Evolutionary conservation across 1,284 basidiomycete species (phyloP).

Genomic region (Malassezia dermatis): DNA sequence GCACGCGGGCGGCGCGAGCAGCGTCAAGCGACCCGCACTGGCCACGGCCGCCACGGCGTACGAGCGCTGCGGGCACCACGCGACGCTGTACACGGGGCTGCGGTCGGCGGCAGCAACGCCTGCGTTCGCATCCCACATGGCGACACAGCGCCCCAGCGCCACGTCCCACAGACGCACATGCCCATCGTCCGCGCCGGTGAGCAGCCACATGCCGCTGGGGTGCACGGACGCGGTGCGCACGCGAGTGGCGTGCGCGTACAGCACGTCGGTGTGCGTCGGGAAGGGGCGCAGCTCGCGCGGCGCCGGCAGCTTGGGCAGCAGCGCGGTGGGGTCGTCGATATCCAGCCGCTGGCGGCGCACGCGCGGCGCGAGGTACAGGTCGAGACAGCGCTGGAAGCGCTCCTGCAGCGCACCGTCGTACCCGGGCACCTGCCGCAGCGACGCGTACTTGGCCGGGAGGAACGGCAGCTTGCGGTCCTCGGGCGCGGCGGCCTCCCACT

Average conservation of each 20-base stretch:
- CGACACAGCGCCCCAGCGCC: constrained; percentile 79
- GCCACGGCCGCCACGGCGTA: constrained; percentile 70
- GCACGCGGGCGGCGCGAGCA: constrained; percentile 62
- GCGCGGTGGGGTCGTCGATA: constrained; percentile 59
- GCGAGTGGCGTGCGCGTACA: constrained; percentile 60
- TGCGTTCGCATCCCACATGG: constrained; percentile 65
- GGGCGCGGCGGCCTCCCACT: constrained; percentile 74
- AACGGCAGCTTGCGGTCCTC: constrained; percentile 86
- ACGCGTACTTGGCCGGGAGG: constrained; percentile 73
- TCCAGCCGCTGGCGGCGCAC: constrained; percentile 52
- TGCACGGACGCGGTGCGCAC: constrained; percentile 71
- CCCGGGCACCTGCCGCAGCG: constrained; percentile 79
- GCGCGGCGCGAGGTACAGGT: constrained; percentile 91
- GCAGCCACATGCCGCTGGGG: constrained; percentile 79
- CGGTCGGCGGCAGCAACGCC: constrained; percentile 30
- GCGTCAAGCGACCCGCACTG: constrained; percentile 62
- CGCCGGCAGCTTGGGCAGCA: constrained; percentile 91
- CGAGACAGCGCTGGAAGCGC: constrained; percentile 84
- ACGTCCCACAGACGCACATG: constrained; percentile 83
- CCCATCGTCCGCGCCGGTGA: constrained; percentile 84
- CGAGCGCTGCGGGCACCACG: constrained; percentile 86
- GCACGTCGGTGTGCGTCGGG: constrained; percentile 72
- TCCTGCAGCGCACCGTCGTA: constrained; percentile 88
- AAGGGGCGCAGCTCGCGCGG: constrained; percentile 86
- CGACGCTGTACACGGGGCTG: constrained; percentile 62